Conservation (phyloP, 1,284 basidiomycete genomes). For the Cutaneotrichosporon cyanovorans region DNA sequence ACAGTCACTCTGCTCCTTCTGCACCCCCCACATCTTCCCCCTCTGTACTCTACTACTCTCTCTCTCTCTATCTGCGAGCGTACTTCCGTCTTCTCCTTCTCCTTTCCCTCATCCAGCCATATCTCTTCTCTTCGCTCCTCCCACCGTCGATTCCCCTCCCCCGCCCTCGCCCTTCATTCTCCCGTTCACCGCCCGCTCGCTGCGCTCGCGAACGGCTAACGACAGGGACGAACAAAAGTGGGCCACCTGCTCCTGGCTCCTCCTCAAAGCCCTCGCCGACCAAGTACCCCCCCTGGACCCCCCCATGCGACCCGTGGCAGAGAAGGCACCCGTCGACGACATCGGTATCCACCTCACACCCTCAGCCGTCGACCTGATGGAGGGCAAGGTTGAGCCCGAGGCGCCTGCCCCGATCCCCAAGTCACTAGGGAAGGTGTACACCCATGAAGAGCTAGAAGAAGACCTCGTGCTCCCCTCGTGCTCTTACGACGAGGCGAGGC, state of each 20-base stretch:
- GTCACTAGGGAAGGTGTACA: background rate
- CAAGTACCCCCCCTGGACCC: constrained; percentile 4
- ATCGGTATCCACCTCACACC: constrained; percentile 9
- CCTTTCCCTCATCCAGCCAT: too few relatives aligned
- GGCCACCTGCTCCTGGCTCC: constrained; percentile 63
- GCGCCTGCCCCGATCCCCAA: background rate
- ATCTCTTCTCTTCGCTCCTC: too few relatives aligned
- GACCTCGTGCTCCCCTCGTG: constrained; percentile 34
- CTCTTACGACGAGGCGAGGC: constrained; percentile 41
- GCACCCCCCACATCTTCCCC: too few relatives aligned
- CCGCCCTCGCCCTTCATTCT: too few relatives aligned
- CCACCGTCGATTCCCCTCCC: too few relatives aligned
- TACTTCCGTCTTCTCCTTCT: too few relatives aligned
- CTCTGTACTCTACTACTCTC: too few relatives aligned
- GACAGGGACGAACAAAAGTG: constrained; percentile 58
- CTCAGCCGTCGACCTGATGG: constrained; percentile 4
- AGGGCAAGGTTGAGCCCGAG: too few relatives aligned
- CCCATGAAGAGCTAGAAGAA: constrained; percentile 14
- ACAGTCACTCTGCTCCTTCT: too few relatives aligned
- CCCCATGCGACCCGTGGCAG: background rate
- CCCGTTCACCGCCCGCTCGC: too few relatives aligned
- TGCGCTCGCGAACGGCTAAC: too few relatives aligned
- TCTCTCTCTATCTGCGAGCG: too few relatives aligned
- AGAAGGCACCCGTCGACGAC: background rate
- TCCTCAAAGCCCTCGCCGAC: constrained; percentile 59